phyloP scores from a whole-genome alignment of 768 basidiomycete genomes.

The Hebeloma cylindrosporum region DNA sequence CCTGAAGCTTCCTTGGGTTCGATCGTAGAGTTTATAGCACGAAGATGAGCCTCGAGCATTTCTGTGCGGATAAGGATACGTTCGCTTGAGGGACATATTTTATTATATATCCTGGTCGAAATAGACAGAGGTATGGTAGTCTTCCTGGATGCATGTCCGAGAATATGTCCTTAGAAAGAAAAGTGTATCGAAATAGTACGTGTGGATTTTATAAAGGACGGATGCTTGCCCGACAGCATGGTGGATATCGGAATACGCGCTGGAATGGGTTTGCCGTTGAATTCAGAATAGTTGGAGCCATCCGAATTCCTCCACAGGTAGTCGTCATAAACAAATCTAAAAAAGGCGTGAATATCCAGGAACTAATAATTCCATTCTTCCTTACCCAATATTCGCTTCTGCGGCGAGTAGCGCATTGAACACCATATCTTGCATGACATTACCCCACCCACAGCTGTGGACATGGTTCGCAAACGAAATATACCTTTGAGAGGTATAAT shows the following conservation, averaged over 20 bases:
- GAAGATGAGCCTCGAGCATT: conserved; percentile 19
- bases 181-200: neutral
- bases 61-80: conserved; percentile 28
- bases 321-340: conserved; percentile 57
- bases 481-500: conserved; percentile 37
- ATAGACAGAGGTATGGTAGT: conserved; percentile 42
- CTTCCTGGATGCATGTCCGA: conserved; percentile 12
- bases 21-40: neutral
- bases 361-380: conserved; percentile 4
- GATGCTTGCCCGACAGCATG: conserved; percentile 45
- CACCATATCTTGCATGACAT: conserved; percentile 58
- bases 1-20: conserved; percentile 26
- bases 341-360: neutral
- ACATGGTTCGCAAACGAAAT: conserved; percentile 53
- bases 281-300: conserved; percentile 43
- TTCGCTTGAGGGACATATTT: conserved; percentile 43
- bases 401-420: conserved; percentile 52
- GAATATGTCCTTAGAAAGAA: conserved; percentile 22
- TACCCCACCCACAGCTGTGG: conserved; percentile 58
- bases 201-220: neutral
- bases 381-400: conserved; percentile 48
- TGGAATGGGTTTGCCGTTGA: conserved; percentile 50
- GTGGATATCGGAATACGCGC: conserved; percentile 55
- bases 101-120: conserved; percentile 42
- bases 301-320: conserved; percentile 55